Evolutionary conservation across 2,329 filamentous ascomycete species (phyloP).

Genomic region (Raffaelea ambrosiae): DNA sequence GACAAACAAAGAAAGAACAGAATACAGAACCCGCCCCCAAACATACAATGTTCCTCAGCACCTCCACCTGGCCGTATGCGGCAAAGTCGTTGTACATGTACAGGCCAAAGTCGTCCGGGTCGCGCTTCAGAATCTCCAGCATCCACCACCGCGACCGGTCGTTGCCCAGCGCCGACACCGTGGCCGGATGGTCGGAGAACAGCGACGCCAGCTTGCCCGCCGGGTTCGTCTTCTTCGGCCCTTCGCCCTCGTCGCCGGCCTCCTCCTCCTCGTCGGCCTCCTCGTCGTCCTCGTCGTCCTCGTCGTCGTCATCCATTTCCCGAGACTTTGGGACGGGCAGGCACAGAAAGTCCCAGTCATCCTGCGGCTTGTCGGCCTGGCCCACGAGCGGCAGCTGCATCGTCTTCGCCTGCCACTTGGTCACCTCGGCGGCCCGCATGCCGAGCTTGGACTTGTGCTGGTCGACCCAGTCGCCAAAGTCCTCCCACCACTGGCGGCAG

Average conservation of each 20-base stretch:
- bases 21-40: neutral
- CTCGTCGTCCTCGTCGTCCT: neutral
- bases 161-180: neutral
- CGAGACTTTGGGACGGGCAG: neutral
- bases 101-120: neutral
- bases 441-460: neutral
- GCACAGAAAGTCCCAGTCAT: slow-evolving; percentile 1
- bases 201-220: neutral
- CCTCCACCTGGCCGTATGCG: neutral
- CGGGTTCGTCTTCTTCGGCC: neutral
- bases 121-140: neutral
- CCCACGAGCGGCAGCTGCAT: neutral
- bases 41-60: slow-evolving; percentile 1
- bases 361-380: neutral
- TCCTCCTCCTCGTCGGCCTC: neutral
- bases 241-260: neutral
- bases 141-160: neutral
- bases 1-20: too few species aligned
- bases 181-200: neutral
- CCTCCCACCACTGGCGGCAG: neutral
- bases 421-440: neutral
- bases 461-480: neutral
- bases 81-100: neutral
- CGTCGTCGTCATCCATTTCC: neutral
- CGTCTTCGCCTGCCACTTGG: neutral